Base-by-base conservation (phyloP, 208 protist species). In the Acanthamoeba polyphaga region DNA sequence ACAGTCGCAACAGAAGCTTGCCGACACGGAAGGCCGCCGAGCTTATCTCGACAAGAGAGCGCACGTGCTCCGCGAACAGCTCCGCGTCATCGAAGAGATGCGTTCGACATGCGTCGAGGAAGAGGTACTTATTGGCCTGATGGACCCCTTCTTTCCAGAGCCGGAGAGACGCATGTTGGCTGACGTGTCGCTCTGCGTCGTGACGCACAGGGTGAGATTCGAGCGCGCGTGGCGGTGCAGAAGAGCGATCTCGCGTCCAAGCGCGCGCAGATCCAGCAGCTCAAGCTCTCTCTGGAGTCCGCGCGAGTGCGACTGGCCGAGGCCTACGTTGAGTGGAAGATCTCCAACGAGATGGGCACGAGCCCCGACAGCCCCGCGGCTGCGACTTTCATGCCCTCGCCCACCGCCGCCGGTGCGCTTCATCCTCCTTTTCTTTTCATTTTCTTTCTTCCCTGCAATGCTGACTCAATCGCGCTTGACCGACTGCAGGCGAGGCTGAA, bases 241-340 rank as follows among this genome's bases (percentile, higher is more conserved):
- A 9, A 72, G 32, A 27, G 24, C 46, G 80, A 89, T 9, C 60
- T 92, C 5, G 60, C 68, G 15, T 8, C n/a, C 29, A 53, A 87
- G 51, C 46, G 27, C 6, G 78, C 78, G 46, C 15, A 87, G 24
- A 38, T 87, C 8, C 13, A 34, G 78, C 38, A 87, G 46, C 58
- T 92, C 19, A n/a, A 92, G 62, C 53, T 17, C 7, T 17, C 85
- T 4, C 38, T 92, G 0, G 85, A 92, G 85, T n/a, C 24, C 32
- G 34, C 53, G 5, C 27, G 85, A 13, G 85, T 92, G 6, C 53
- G 38, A 24, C 60, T 92, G 58, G 24, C 60, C 60, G 85, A 92
- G 27, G 62, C 62, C 38, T 92, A 92, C 60, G 85, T 92, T n/a
- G 85, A 92, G 38, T 92, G 85, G 85, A 92, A 92, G 32, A n/a